A percentile compares a stretch with the other conserved stretches of the same genome.
These are phyloP conservation scores for Cystobasidiopsis lactophilus DNA, from an alignment of 768 basidiomycete genomes.

Conservation along the genomic window DNA sequence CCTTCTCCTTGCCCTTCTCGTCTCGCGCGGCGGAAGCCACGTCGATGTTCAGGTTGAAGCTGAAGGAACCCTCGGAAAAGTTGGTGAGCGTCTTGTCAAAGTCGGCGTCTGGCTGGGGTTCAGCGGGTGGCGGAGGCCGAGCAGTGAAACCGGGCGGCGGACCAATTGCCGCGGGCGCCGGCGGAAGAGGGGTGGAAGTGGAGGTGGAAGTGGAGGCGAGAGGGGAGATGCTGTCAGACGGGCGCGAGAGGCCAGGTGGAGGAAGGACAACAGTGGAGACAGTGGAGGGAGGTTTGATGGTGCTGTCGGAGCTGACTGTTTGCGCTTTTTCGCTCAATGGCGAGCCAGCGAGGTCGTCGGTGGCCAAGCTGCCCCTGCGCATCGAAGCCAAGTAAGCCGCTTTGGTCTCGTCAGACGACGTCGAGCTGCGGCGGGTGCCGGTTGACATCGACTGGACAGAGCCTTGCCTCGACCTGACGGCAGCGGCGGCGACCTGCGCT, in stretches of 20 bases:
- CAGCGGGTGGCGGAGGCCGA: not conserved
- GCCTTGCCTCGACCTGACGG: not conserved
- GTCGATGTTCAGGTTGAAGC: slow-evolving; percentile 40
- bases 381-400: no score
- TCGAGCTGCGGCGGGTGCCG: not conserved
- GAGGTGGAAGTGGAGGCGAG: not conserved
- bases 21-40: not conserved
- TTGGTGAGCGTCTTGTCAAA: slow-evolving; percentile 28
- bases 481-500: not conserved
- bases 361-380: no score
- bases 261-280: no score
- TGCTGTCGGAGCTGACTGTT: no score
- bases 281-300: no score
- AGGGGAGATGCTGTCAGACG: not conserved
- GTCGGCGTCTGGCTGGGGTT: not conserved
- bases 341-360: no score
- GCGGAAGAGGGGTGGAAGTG: no score
- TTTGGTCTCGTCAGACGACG: no score
- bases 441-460: not conserved
- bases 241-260: no score
- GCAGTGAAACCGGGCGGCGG: not conserved
- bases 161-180: not conserved
- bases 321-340: no score
- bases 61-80: slow-evolving; percentile 59
- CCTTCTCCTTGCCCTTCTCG: slow-evolving; percentile 14